Evolutionary conservation across 352 stramenopile species (phyloP).

Genomic region (Plasmopara viticola): DNA sequence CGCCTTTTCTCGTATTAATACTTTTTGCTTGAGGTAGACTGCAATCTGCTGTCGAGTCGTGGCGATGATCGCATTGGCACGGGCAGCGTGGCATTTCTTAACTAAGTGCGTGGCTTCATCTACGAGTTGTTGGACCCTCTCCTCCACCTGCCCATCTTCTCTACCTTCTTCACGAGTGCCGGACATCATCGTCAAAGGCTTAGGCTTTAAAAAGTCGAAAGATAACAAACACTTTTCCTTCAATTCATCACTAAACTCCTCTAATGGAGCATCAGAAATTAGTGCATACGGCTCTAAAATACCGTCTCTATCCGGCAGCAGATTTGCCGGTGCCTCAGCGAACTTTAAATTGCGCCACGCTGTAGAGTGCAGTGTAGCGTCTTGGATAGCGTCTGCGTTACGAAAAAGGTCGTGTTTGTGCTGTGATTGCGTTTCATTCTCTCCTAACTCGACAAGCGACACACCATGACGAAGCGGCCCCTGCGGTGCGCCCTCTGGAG

Average conservation of each 20-base stretch:
- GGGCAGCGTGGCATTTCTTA: slow-evolving; percentile 25
- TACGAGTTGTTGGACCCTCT: slow-evolving; percentile 29
- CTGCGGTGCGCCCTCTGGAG: slow-evolving; percentile 29
- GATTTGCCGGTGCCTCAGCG: slow-evolving; percentile 25
- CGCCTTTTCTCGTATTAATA: slow-evolving; percentile 22
- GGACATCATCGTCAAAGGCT: slow-evolving; percentile 20
- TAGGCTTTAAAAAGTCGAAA: slow-evolving; percentile 9
- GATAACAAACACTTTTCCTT: slow-evolving; percentile 27
- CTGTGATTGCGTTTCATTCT: slow-evolving; percentile 1
- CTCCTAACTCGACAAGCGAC: slow-evolving; percentile 22
- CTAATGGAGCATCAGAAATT: slow-evolving; percentile 33
- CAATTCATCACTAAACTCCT: slow-evolving; percentile 30
- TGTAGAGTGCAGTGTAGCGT: slow-evolving; percentile 48
- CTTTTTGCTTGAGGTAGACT: slow-evolving; percentile 28
- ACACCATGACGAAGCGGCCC: slow-evolving; percentile 17
- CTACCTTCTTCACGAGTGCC: slow-evolving; percentile 21
- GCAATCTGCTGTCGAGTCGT: slow-evolving; percentile 38
- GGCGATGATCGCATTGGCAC: slow-evolving; percentile 29
- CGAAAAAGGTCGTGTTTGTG: slow-evolving; percentile 22
- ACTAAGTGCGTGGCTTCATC: slow-evolving; percentile 34
- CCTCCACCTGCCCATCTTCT: slow-evolving; percentile 22
- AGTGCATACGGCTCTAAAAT: slow-evolving; percentile 30
- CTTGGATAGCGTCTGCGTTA: slow-evolving; percentile 36
- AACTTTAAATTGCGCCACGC: slow-evolving; percentile 52
- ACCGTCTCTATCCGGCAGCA: slow-evolving; percentile 27